A percentile compares a stretch with the other conserved stretches of the same genome.
Conservation (phyloP, 2,329 filamentous ascomycete genomes). For the Penicillium sp. region DNA sequence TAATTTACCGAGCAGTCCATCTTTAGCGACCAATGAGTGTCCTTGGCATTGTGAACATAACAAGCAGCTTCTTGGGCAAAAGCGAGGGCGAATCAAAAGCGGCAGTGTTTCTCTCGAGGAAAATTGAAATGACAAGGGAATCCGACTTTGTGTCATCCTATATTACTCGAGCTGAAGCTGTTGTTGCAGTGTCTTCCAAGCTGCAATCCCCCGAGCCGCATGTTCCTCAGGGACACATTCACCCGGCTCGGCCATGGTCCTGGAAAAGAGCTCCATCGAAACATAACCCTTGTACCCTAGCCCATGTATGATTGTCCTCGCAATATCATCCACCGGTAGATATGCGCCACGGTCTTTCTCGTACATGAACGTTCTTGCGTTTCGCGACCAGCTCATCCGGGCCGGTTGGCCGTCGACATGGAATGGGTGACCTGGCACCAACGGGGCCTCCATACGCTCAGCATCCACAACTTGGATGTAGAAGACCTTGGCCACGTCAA, state of each 20-base stretch:
- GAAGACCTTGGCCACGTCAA: slow-evolving; percentile 68
- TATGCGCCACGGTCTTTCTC: slow-evolving; percentile 64
- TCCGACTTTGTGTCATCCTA: background rate
- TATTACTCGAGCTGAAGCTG: slow-evolving; percentile 6
- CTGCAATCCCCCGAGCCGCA: slow-evolving; percentile 52
- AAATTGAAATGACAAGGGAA: too few species aligned
- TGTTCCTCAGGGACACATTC: slow-evolving; percentile 57
- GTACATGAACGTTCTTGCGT: slow-evolving; percentile 70
- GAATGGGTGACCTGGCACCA: slow-evolving; percentile 60
- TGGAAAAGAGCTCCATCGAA: slow-evolving; percentile 70
- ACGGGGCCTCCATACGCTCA: slow-evolving; percentile 60
- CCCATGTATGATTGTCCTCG: slow-evolving; percentile 54
- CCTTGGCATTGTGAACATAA: too few species aligned
- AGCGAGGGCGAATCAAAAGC: too few species aligned
- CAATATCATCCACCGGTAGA: slow-evolving; percentile 64
- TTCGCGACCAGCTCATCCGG: slow-evolving; percentile 77
- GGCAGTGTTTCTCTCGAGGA: too few species aligned
- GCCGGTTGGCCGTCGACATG: slow-evolving; percentile 60
- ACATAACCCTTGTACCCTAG: slow-evolving; percentile 69
- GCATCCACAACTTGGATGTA: slow-evolving; percentile 78
- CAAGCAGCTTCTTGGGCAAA: too few species aligned
- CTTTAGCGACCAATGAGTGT: too few species aligned
- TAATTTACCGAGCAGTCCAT: too few species aligned
- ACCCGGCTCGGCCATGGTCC: slow-evolving; percentile 57
- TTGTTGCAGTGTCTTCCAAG: slow-evolving; percentile 52